A percentile compares a stretch with the other conserved stretches of the same genome.
Conservation (phyloP, 2,329 filamentous ascomycete genomes). For the Arthrobotrys sinensis region DNA sequence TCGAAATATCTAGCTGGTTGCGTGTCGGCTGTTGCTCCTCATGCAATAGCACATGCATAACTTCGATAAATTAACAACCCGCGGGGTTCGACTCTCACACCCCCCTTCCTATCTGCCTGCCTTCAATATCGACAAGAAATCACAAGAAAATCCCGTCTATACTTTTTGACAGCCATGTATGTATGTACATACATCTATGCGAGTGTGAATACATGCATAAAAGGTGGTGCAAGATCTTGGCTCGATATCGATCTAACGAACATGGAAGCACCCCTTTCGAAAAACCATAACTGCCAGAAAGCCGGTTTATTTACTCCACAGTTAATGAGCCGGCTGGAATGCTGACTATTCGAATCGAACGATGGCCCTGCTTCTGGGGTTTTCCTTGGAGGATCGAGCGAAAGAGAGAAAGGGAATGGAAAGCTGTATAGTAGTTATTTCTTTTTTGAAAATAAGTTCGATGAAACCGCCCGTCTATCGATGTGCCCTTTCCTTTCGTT, state of each 20-base stretch:
- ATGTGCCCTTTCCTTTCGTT: slow-evolving; percentile 4
- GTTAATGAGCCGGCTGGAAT: slow-evolving; percentile 17
- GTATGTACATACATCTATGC: slow-evolving; percentile 15
- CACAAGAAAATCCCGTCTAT: slow-evolving; percentile 28
- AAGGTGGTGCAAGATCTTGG: slow-evolving; percentile 50
- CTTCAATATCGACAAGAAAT: background rate
- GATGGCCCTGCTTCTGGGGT: slow-evolving; percentile 2
- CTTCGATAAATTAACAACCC: slow-evolving; percentile 36
- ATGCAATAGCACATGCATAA: slow-evolving; percentile 54
- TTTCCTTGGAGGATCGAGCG: slow-evolving; percentile 26
- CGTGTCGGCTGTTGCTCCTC: slow-evolving; percentile 20
- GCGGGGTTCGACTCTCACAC: slow-evolving; percentile 29
- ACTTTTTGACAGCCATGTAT: slow-evolving; percentile 11
- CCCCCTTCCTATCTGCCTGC: background rate
- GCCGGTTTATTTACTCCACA: slow-evolving; percentile 25
- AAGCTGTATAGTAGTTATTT: slow-evolving; percentile 1
- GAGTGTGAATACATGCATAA: slow-evolving; percentile 20
- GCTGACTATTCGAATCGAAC: slow-evolving; percentile 27
- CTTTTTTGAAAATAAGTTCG: slow-evolving; percentile 11
- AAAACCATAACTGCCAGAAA: background rate
- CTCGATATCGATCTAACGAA: slow-evolving; percentile 55
- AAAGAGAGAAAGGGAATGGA: slow-evolving; percentile 1
- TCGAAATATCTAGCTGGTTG: slow-evolving; percentile 19
- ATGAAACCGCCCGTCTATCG: slow-evolving; percentile 40
- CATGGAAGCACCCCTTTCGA: slow-evolving; percentile 3